Evolutionary conservation across 2,329 filamentous ascomycete genomes (phyloP).

Genomic region (Colletotrichum abscissum): DNA sequence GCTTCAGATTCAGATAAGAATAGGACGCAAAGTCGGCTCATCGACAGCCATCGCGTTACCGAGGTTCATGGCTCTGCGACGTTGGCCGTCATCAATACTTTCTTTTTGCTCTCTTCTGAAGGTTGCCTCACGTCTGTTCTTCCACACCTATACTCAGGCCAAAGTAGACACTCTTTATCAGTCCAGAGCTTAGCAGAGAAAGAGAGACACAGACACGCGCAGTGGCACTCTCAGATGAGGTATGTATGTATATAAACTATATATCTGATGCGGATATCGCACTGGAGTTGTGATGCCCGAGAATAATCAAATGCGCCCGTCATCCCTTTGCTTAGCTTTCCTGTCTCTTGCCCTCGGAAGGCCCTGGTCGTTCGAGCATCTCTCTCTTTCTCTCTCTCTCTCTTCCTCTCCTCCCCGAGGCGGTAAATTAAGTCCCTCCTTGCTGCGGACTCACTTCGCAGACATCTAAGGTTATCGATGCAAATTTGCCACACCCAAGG

Average conservation of each 20-base stretch:
- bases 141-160: too few species aligned
- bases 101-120: too few species aligned
- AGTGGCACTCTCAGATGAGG: neutral
- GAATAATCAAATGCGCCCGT: constrained; percentile 20
- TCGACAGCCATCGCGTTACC: too few species aligned
- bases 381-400: neutral
- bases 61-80: too few species aligned
- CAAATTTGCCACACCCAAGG: constrained; percentile 31
- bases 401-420: neutral
- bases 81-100: too few species aligned
- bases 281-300: constrained; percentile 24
- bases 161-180: too few species aligned
- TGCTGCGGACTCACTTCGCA: constrained; percentile 17
- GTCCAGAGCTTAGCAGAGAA: neutral
- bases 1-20: too few species aligned
- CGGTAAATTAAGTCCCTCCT: constrained; percentile 18
- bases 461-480: constrained; percentile 21
- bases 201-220: neutral
- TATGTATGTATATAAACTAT: constrained; percentile 26
- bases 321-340: constrained; percentile 4
- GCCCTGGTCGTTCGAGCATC: neutral
- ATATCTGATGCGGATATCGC: constrained; percentile 23
- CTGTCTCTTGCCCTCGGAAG: constrained; percentile 20
- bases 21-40: too few species aligned
- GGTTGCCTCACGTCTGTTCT: too few species aligned